These are phyloP conservation scores for Berberis thunbergii DNA, from an alignment of 164 flowering plant genomes.

Conservation along the genomic window DNA sequence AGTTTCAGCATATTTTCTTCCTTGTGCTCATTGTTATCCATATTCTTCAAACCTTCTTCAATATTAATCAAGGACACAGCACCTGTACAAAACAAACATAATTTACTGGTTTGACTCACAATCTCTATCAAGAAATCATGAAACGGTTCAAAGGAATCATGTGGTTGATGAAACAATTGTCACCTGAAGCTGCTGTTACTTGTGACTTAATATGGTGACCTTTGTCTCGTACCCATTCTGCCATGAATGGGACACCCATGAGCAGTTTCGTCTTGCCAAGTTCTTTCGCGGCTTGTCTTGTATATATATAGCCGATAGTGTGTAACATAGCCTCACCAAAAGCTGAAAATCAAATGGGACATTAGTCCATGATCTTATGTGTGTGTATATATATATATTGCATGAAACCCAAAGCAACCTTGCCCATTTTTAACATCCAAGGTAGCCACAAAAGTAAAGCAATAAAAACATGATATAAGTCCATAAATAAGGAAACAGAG, in stretches of 20 bases:
- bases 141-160: background rate
- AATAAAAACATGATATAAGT: too few species aligned
- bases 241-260: conserved; percentile 83
- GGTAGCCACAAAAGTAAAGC: too few species aligned
- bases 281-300: conserved; percentile 79
- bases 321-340: conserved; percentile 98
- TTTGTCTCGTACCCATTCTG: conserved; percentile 95
- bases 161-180: background rate
- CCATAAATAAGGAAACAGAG: too few species aligned
- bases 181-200: conserved; percentile 88
- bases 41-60: conserved; percentile 54
- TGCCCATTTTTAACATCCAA: too few species aligned
- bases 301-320: conserved; percentile 89
- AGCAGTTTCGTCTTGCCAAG: conserved; percentile 62
- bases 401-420: too few species aligned
- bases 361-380: too few species aligned
- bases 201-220: conserved; percentile 83
- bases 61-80: conserved; percentile 70
- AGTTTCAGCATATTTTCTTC: conserved; percentile 53
- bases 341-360: conserved; percentile 30
- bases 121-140: too few species aligned
- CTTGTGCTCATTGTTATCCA: conserved; percentile 43
- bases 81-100: conserved; percentile 25
- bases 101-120: too few species aligned
- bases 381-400: too few species aligned